These are phyloP conservation scores for Talaromyces nanjingensis DNA, from an alignment of 495 filamentous ascomycete species.

Conservation along the genomic window DNA sequence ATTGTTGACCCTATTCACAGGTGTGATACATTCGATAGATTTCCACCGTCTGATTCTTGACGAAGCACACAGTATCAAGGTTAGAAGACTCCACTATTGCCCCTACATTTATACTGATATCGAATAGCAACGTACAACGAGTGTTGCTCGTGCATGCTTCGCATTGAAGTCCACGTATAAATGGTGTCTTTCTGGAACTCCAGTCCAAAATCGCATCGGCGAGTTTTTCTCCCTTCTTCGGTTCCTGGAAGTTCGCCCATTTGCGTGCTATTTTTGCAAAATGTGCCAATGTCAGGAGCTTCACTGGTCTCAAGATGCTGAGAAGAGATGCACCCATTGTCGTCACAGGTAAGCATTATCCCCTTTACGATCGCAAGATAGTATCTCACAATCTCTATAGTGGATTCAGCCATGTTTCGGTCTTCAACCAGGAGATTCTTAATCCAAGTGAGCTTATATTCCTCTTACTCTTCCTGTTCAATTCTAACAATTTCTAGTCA, in stretches of 20 bases:
- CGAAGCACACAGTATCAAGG: constrained; percentile 94
- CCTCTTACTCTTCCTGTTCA: background rate
- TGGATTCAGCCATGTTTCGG: constrained; percentile 80
- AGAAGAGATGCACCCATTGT: constrained; percentile 63
- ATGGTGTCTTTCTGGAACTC: constrained; percentile 93
- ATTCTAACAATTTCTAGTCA: constrained; percentile 28
- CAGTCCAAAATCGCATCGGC: constrained; percentile 92
- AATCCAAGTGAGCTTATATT: constrained; percentile 56
- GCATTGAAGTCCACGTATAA: constrained; percentile 79
- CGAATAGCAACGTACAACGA: constrained; percentile 61
- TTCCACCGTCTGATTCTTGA: constrained; percentile 93
- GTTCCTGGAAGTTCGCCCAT: constrained; percentile 80
- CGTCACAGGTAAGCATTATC: constrained; percentile 34
- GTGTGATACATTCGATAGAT: constrained; percentile 70
- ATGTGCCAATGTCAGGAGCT: constrained; percentile 69
- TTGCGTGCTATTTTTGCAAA: constrained; percentile 90
- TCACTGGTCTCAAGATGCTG: constrained; percentile 71
- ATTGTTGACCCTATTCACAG: constrained; percentile 14
- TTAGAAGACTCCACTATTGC: constrained; percentile 13
- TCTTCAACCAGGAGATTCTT: constrained; percentile 93
- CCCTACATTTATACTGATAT: constrained; percentile 20
- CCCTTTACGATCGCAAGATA: background rate
- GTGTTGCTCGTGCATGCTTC: constrained; percentile 90
- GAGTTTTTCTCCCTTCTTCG: constrained; percentile 94
- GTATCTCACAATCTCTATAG: constrained; percentile 30